These are phyloP conservation scores for Rhodosporidiobolus odoratus DNA, from an alignment of 768 basidiomycete genomes.

Conservation along the genomic window DNA sequence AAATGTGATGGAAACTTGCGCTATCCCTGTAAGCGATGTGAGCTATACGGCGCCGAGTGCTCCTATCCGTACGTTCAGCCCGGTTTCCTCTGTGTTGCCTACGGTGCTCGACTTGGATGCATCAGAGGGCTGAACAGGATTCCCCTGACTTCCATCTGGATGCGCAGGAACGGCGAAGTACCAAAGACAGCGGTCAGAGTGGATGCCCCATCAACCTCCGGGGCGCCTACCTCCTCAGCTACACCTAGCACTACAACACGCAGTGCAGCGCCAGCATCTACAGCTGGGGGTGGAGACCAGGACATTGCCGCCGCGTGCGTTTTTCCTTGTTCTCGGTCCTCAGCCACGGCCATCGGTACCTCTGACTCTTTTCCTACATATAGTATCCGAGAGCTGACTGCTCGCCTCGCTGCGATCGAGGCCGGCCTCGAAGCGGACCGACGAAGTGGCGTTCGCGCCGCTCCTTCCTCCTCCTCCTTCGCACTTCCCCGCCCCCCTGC, in stretches of 20 bases:
- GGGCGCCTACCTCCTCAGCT: neutral
- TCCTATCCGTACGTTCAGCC: neutral
- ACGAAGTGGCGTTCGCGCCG: neutral
- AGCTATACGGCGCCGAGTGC: slow-evolving; percentile 7
- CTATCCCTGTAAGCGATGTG: slow-evolving; percentile 19
- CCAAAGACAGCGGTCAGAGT: slow-evolving; percentile 6
- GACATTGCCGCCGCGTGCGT: slow-evolving; percentile 1
- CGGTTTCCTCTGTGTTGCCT: neutral
- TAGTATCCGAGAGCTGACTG: slow-evolving; percentile 23
- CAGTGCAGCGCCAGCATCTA: neutral
- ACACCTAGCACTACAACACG: no score
- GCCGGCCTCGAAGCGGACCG: slow-evolving; percentile 26
- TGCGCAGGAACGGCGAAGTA: slow-evolving; percentile 10
- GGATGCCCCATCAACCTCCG: neutral
- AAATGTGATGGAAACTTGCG: slow-evolving; percentile 26
- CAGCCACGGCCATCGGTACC: no score
- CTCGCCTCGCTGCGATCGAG: slow-evolving; percentile 20
- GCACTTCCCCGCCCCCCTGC: neutral
- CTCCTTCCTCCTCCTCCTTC: neutral
- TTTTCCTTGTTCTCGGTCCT: neutral
- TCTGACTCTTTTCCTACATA: neutral
- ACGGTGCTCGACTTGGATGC: neutral
- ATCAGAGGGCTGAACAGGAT: neutral
- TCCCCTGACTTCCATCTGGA: neutral
- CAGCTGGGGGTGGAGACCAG: neutral